Percentiles rank a stretch among this genome's conserved stretches.
phyloP scores from a whole-genome alignment of 2,329 filamentous ascomycete genomes.

The Chaetothyriales sp. region DNA sequence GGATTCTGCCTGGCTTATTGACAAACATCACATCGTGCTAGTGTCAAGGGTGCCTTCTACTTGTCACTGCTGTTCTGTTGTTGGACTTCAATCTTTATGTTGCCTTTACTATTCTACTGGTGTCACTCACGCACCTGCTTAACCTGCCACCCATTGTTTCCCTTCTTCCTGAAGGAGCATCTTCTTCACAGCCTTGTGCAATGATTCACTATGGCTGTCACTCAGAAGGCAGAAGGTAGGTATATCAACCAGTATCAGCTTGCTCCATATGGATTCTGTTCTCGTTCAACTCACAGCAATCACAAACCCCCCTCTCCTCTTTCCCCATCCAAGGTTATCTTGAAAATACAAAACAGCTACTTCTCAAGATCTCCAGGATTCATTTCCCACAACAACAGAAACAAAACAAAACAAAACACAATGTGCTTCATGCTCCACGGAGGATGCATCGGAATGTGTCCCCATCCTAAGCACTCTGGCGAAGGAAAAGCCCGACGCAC shows the following conservation, averaged over 20 bases:
- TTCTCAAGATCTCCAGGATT: not conserved
- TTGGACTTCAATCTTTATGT: not conserved
- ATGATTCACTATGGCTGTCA: not conserved
- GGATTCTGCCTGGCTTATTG: not conserved
- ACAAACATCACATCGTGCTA: not conserved
- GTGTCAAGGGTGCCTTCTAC: not conserved
- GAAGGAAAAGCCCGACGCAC: not conserved
- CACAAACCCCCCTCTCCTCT: not conserved
- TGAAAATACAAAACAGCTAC: not conserved
- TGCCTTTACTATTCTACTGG: not conserved
- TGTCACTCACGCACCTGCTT: not conserved
- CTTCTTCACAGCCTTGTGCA: not conserved
- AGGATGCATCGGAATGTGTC: not conserved
- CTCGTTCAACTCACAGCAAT: not conserved
- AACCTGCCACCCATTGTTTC: not conserved
- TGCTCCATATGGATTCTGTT: not conserved
- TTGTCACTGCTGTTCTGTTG: not conserved
- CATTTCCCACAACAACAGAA: not conserved
- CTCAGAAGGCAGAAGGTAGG: not conserved
- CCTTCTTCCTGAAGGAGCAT: not conserved
- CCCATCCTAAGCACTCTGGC: not conserved
- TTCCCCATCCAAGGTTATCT: not conserved
- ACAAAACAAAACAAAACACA: not conserved
- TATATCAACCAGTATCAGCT: not conserved
- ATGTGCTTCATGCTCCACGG: not conserved